Base-by-base conservation (phyloP, 768 basidiomycete species). In the Sistotremastrum suecicum region DNA sequence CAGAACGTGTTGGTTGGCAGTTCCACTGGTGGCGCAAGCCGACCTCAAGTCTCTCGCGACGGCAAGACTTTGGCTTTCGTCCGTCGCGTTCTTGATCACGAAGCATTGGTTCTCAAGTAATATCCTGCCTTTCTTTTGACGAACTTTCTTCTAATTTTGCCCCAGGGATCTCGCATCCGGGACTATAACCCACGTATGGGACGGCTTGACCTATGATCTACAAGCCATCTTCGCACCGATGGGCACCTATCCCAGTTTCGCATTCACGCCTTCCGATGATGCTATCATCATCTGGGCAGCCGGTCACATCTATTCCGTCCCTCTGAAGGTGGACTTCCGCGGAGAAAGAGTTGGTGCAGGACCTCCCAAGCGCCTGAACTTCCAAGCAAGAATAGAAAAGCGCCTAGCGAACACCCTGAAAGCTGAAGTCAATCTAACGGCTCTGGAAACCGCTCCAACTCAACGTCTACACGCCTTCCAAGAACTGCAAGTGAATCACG, bases 231-330 rank as follows among this genome's bases (percentile, higher is more conserved):
- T 75, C 6, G 78, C 81, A 9, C 82, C 83, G 0, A 83, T 83
- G 80, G 80, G 81, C 7, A 85, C 82, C 37, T 85, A 85, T 52
- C 83, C 82, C 0, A 77, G 80, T 1, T 85, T 80, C 54, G 69
- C 81, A 6, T 84, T 84, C 59, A 70, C 76, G 0, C 78, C 76
- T 0, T 59, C 63, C 11, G 74, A 75, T 49, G 66, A 71, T 47
- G 76, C 72, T 1, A 61, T 84, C 44, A 67, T 84, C 50, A 77
- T 84, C 47, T 84, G 82, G 82, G 78, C 82, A 3, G 72, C 78
- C 1, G 82, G 82, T 2, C 72, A 80, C 47, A 81, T 84, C 29
- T 74, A 76, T 56, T 66, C 63, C 9, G 67, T 84, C 7, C 80
- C 82, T 10, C 61, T 83, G 31, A 51, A 62, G 4, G 56, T 55